phyloP scores from a whole-genome alignment of 1,139 yeast species.

The Blastobotrys arbuscula region DNA sequence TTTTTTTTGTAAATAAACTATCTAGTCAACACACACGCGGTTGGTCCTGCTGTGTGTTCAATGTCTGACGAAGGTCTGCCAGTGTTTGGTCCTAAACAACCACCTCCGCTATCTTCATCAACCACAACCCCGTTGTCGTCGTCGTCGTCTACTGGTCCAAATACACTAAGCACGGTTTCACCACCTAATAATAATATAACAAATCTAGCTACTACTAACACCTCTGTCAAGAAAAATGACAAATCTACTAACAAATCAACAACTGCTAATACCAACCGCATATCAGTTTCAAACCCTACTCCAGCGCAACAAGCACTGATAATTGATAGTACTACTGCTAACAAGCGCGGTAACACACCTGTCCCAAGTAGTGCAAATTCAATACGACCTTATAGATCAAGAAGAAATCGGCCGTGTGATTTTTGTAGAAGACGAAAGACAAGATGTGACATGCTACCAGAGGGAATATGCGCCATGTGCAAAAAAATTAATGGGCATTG shows the following conservation, averaged over 20 bases:
- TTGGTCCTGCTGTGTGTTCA: conserved; percentile 7
- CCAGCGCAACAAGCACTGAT: not conserved
- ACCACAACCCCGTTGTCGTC: not conserved
- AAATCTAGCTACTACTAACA: not conserved
- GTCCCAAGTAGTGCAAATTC: conserved; percentile 1
- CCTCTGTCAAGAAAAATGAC: not conserved
- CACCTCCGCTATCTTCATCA: not conserved
- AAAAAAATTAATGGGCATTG: conserved; percentile 21
- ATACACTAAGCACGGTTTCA: not conserved
- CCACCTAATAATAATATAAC: too few species aligned
- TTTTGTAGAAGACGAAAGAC: conserved; percentile 28
- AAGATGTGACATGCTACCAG: conserved; percentile 25
- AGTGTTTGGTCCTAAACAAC: conserved; percentile 9
- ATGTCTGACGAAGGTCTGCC: conserved; percentile 8
- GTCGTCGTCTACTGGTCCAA: not conserved
- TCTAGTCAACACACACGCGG: conserved; percentile 1
- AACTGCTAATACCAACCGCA: not conserved
- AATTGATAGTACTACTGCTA: not conserved
- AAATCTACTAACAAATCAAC: not conserved
- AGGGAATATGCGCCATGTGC: conserved; percentile 26
- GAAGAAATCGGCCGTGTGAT: conserved; percentile 26
- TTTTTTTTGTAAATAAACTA: not conserved
- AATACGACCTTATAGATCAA: conserved; percentile 17
- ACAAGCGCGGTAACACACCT: not conserved
- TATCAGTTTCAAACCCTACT: not conserved